Base-by-base conservation (phyloP, 2,329 filamentous ascomycete genomes). In the Diaporthe eres region DNA sequence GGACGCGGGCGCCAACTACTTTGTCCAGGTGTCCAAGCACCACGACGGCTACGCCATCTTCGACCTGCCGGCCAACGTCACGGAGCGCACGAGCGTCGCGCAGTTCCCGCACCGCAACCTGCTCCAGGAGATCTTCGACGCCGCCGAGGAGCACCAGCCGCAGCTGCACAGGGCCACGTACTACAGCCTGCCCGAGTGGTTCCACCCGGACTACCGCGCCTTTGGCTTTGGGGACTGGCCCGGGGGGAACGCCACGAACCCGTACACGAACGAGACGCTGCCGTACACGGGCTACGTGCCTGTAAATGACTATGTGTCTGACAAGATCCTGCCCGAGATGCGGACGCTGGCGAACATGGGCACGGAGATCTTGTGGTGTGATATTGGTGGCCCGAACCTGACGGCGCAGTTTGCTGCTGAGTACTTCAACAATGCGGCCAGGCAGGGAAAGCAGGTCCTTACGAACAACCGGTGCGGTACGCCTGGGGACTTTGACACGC, bases 361-460 rank as follows among this genome's bases (percentile, higher is more conserved):
- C 57, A 86, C 84, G 0, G 86, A 87, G 55, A 85, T 88, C 25
- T 84, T 88, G 82, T 88, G 86, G 86, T 87, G 85, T 78, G 85
- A 87, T 75, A 85, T 85, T 65, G 86, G 86, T 15, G 85, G 83
- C 2, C 83, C 86, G 1, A 87, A 87, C 77, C 74, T 82, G 2
- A 86, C 86, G 0, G 81, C 84, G 4, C 80, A 83, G 39, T 87
- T 87, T 77, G 85, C 86, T 9, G 80, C 84, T 0, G 71, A 76
- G 6, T 88, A 84, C 82, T 88, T 84, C 81, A 88, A 88, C 76
- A 73, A 73, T n/a, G 82, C 82, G 7, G 83, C 82, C 0, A 28
- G 61, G 51, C 37, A 75, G 72, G 75, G 75, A 0, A 74, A 51
- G 31, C 77, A 77, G 53, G 77, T 77, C 1, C 31, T 67, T 1